A percentile compares a stretch with the other conserved stretches of the same genome.
Evolutionary conservation across 305 asterid species (phyloP).

Genomic region (Coffea humblotiana): DNA sequence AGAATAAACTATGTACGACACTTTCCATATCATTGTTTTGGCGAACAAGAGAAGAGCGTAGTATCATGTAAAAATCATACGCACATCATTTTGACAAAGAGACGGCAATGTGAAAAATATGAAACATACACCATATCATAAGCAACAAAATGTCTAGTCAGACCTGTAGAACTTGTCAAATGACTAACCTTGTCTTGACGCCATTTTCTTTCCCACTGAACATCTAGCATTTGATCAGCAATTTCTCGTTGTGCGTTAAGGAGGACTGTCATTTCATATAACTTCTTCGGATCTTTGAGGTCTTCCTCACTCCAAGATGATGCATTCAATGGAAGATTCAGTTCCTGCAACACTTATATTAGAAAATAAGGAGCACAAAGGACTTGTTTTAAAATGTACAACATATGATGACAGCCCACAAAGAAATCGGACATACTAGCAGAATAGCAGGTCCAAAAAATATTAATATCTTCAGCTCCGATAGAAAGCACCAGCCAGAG

Average conservation of each 20-base stretch:
- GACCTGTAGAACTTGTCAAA: background rate
- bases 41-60: background rate
- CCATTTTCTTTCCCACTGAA: constrained; percentile 96
- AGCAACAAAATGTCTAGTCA: background rate
- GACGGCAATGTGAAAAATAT: background rate
- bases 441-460: background rate
- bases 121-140: background rate
- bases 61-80: background rate
- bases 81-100: background rate
- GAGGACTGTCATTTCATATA: constrained; percentile 79
- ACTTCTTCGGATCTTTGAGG: constrained; percentile 87
- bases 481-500: background rate
- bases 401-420: background rate
- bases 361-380: constrained; percentile 16
- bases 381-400: constrained; percentile 3
- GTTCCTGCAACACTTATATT: constrained; percentile 50
- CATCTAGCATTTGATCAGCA: constrained; percentile 73
- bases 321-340: constrained; percentile 74
- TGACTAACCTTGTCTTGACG: constrained; percentile 79
- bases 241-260: constrained; percentile 93
- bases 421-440: background rate
- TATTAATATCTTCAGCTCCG: background rate
- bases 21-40: no score
- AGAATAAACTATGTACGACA: no score
- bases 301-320: constrained; percentile 88